These are phyloP conservation scores for Juncus inflexus DNA, from an alignment of 176 grass and related monocot genomes.

Conservation along the genomic window DNA sequence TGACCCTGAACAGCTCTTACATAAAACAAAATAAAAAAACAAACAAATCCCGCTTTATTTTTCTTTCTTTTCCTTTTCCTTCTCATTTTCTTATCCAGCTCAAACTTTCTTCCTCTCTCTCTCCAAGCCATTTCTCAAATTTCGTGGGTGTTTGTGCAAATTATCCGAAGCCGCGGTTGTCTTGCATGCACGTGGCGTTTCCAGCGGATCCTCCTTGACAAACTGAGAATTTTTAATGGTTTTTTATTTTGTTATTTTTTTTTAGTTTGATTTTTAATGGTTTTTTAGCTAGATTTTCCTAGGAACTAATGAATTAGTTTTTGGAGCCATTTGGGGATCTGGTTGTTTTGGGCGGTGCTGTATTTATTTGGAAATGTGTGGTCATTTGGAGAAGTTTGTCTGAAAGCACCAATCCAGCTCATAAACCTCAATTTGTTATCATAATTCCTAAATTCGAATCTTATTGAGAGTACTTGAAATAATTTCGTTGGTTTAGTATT, in stretches of 20 bases:
- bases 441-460: too few species aligned
- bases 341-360: conserved; percentile 5
- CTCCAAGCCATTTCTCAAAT: conserved; percentile 1
- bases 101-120: background rate
- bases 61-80: background rate
- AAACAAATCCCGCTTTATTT: background rate
- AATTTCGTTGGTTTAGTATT: too few species aligned
- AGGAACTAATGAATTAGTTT: conserved; percentile 2
- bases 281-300: conserved; percentile 16
- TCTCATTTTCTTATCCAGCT: background rate
- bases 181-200: conserved; percentile 13
- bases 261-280: conserved; percentile 15
- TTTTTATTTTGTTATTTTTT: too few species aligned
- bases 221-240: conserved; percentile 11
- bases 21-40: background rate
- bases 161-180: conserved; percentile 8
- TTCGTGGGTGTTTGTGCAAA: conserved; percentile 1
- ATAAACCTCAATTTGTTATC: background rate
- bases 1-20: background rate
- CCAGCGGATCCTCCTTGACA: background rate
- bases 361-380: conserved; percentile 10
- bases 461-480: too few species aligned
- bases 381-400: background rate
- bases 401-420: conserved; percentile 2
- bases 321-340: conserved; percentile 20